Evolutionary conservation across 352 stramenopile species (phyloP).

Genomic region (Phytophthora citricola): DNA sequence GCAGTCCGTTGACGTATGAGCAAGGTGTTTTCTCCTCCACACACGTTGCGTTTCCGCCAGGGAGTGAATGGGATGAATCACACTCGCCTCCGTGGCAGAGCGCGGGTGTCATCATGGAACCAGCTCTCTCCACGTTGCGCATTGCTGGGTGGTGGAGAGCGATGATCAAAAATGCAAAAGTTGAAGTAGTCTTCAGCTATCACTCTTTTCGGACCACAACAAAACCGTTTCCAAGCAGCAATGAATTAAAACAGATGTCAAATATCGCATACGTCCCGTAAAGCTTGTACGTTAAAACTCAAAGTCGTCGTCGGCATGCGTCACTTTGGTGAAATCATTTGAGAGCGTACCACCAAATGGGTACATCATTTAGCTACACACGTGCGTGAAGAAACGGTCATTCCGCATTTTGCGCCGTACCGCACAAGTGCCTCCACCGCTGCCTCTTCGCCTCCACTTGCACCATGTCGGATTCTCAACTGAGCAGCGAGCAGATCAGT

Average conservation of each 20-base stretch:
- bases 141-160: conserved; percentile 20
- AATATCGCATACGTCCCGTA: not conserved
- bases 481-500: conserved; percentile 58
- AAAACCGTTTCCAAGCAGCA: not conserved
- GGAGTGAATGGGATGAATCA: not conserved
- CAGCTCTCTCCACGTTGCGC: conserved; percentile 3
- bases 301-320: conserved; percentile 8
- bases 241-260: not conserved
- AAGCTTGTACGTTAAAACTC: conserved; percentile 2
- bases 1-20: not conserved
- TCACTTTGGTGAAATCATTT: conserved; percentile 14
- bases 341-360: not conserved
- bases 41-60: conserved; percentile 11
- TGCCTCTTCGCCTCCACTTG: not conserved
- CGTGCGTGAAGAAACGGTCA: conserved; percentile 21
- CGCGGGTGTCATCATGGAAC: conserved; percentile 4
- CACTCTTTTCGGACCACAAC: conserved; percentile 2
- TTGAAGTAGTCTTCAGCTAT: conserved; percentile 11
- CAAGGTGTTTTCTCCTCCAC: not conserved
- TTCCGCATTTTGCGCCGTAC: conserved; percentile 26
- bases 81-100: conserved; percentile 10
- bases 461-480: conserved; percentile 44
- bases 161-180: conserved; percentile 2
- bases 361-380: not conserved
- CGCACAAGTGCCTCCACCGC: conserved; percentile 12